Base-by-base conservation (phyloP, 2,329 filamentous ascomycete genomes). In the Colletotrichum coccodes region DNA sequence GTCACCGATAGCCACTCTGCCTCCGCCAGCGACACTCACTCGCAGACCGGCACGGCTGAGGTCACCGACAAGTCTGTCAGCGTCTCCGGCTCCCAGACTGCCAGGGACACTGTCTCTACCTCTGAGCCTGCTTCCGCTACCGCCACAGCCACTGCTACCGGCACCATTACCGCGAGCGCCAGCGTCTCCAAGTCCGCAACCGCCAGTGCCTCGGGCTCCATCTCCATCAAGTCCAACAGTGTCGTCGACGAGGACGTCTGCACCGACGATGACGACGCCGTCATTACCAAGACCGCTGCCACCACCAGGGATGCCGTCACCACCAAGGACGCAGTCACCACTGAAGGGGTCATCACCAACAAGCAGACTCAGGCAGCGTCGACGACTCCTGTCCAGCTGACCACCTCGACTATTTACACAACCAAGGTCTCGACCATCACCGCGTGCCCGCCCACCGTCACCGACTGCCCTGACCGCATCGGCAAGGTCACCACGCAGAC, bases 371-470 rank as follows among this genome's bases (percentile, higher is more conserved):
- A 40, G 21, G 40, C 6, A n/a, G 11, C 32, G 28, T 62, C 64
- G 12, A 71, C 74, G 6, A 73, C 47, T 16, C 0, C 56, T 46
- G 34, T 28, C 58, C 3, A 61, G 49, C 57, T 75, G 60, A 74
- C 73, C 34, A 81, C 79, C 32, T 82, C 79, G 61, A 81, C 79
- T n/a, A 75, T 84, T 60, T 82, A 77, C 74, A 78, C 78, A 58
- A 83, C 80, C 21, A 72, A 72, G 16, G 74, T 88, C 71, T 82
- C 86, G 71, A 90, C 87, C 72, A 81, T 89, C 77, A 89, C 85
- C 74, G 85, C 84, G 46, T 90, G 87, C 77, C 83, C 82, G 54
- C 80, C 86, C 18, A 74, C 75, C 18, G 76, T 83, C 4, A 75
- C 73, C 38, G 74, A 81, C 78, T 83, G 81, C 73, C 80, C 81